These are phyloP conservation scores for Spergularia marina DNA, from an alignment of 148 eudicot genomes.

Conservation along the genomic window DNA sequence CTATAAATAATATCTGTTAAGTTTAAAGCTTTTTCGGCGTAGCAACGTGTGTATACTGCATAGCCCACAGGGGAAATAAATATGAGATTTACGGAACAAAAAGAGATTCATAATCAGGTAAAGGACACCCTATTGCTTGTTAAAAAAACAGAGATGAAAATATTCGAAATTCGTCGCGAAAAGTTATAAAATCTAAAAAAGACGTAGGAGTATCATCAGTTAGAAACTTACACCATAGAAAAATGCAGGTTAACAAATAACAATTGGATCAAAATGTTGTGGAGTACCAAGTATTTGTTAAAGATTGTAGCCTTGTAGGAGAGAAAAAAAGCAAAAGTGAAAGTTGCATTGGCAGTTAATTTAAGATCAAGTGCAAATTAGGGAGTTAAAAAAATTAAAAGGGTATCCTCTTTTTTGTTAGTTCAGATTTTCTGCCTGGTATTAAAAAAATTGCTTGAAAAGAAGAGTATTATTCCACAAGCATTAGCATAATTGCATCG, in stretches of 20 bases:
- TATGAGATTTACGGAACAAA: slow-evolving; percentile 7
- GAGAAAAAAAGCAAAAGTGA: slow-evolving; percentile 6
- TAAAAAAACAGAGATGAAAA: slow-evolving; percentile 7
- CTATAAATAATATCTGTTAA: neutral
- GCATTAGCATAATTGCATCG: slow-evolving; percentile 26
- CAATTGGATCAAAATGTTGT: slow-evolving; percentile 6
- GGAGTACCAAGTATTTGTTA: neutral
- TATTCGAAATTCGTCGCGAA: slow-evolving; percentile 15
- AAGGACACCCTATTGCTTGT: neutral
- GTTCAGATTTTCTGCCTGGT: slow-evolving; percentile 25
- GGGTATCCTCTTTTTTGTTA: slow-evolving; percentile 31
- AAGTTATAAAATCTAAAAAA: slow-evolving; percentile 22
- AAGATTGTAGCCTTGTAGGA: neutral
- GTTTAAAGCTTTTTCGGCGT: neutral
- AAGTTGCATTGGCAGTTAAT: slow-evolving; percentile 3
- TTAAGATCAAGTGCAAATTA: slow-evolving; percentile 26
- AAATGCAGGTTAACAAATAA: slow-evolving; percentile 11
- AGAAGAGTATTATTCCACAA: slow-evolving; percentile 15
- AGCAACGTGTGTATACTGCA: neutral
- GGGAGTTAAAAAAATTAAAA: slow-evolving; percentile 11
- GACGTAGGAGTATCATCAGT: slow-evolving; percentile 5
- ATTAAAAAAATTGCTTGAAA: slow-evolving; percentile 5
- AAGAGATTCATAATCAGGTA: slow-evolving; percentile 19
- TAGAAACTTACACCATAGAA: slow-evolving; percentile 4
- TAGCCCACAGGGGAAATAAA: neutral